Conservation (phyloP, 1,284 basidiomycete genomes). For the Neonothopanus nambi region DNA sequence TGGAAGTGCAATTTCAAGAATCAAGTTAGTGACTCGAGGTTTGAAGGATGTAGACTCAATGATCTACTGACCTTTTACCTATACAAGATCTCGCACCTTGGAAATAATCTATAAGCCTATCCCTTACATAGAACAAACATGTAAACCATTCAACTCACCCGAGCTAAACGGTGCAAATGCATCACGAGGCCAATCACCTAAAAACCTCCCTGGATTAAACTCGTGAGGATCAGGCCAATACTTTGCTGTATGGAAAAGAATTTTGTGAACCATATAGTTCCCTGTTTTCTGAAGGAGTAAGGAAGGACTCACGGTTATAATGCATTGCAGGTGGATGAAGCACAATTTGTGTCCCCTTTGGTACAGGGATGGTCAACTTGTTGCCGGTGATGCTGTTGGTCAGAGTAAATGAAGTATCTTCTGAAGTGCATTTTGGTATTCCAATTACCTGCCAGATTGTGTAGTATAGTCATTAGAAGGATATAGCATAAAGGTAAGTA, state of each 20-base stretch:
- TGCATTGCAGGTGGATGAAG: not conserved
- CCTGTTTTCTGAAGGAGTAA: not conserved
- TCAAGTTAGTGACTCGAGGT: too few species aligned
- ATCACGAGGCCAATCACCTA: slow-evolving; percentile 4
- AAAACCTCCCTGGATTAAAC: slow-evolving; percentile 5
- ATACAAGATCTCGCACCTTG: too few species aligned
- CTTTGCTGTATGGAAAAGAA: not conserved
- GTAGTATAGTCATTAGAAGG: too few species aligned
- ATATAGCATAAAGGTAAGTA: too few species aligned
- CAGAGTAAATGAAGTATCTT: not conserved
- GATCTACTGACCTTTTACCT: too few species aligned
- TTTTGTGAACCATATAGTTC: too few species aligned
- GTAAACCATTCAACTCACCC: not conserved
- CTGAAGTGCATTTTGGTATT: not conserved
- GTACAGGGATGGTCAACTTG: not conserved
- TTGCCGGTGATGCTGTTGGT: not conserved
- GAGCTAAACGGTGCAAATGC: slow-evolving; percentile 10
- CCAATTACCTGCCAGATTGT: not conserved
- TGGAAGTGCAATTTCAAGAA: too few species aligned
- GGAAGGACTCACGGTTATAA: slow-evolving; percentile 3
- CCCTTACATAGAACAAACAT: too few species aligned
- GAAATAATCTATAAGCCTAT: too few species aligned
- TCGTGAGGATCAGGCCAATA: slow-evolving; percentile 7
- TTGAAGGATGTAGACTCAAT: not conserved
- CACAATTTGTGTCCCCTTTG: not conserved